Percentiles rank a stretch among this genome's conserved stretches.
phyloP scores from a whole-genome alignment of 225 moss, liverwort and hornwort genomes.

The Marchantia paleacea region DNA sequence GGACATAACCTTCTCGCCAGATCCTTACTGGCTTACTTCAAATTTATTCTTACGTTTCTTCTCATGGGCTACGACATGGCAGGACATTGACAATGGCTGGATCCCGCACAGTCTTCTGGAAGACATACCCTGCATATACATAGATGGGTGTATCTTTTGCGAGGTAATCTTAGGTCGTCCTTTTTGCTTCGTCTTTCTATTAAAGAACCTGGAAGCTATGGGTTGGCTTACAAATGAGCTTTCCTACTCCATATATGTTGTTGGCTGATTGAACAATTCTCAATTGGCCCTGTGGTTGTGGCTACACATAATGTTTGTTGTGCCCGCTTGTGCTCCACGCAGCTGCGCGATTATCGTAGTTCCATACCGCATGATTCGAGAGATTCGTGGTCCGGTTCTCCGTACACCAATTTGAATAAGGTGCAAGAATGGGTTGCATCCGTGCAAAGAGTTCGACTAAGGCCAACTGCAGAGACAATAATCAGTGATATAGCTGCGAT shows the following conservation, averaged over 20 bases:
- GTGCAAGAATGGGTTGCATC: constrained; percentile 56
- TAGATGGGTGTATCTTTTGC: constrained; percentile 90
- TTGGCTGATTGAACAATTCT: background rate
- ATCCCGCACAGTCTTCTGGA: constrained; percentile 84
- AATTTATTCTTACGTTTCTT: background rate
- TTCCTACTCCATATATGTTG: background rate
- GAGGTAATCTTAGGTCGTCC: constrained; percentile 48
- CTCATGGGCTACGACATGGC: constrained; percentile 1
- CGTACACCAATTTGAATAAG: background rate
- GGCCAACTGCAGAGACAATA: constrained; percentile 78
- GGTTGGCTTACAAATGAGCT: background rate
- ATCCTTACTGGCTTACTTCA: background rate
- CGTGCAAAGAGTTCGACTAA: constrained; percentile 70
- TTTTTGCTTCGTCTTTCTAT: no score
- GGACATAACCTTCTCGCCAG: background rate
- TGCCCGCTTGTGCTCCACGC: constrained; percentile 17
- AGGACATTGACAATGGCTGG: constrained; percentile 98
- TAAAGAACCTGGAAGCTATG: background rate
- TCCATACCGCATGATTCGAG: constrained; percentile 43
- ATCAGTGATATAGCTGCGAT: constrained; percentile 83
- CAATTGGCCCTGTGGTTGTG: background rate
- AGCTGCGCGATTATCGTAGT: constrained; percentile 93
- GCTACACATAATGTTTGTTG: background rate
- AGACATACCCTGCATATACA: constrained; percentile 86
- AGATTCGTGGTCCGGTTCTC: constrained; percentile 17